phyloP scores from a whole-genome alignment of 2,329 filamentous ascomycete species.

The Rhytidhysteron rufulum region DNA sequence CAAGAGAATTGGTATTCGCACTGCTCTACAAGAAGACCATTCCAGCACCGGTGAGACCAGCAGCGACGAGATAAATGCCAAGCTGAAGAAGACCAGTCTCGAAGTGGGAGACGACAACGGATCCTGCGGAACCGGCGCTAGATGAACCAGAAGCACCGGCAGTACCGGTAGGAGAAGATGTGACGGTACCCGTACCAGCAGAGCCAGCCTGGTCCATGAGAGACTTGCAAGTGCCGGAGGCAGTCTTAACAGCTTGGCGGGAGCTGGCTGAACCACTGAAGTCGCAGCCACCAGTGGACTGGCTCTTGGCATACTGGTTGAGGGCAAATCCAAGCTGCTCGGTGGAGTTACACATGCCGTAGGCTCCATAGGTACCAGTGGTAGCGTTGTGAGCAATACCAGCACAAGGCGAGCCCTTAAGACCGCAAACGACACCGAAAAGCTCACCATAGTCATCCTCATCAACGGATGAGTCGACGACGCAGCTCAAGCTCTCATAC shows the following conservation, averaged over 20 bases:
- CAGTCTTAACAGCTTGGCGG: conserved; percentile 46
- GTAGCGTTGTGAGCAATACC: conserved; percentile 67
- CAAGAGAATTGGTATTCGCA: too few relatives aligned
- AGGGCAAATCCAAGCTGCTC: conserved; percentile 72
- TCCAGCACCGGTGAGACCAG: conserved; percentile 49
- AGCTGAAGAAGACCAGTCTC: conserved; percentile 46
- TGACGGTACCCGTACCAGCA: conserved; percentile 55
- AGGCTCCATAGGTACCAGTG: conserved; percentile 68
- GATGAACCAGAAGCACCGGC: conserved; percentile 19
- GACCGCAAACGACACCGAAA: conserved; percentile 71
- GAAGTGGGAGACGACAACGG: conserved; percentile 43
- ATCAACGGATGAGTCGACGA: conserved; percentile 55
- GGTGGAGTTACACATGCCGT: conserved; percentile 69
- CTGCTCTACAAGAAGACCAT: conserved; percentile 51
- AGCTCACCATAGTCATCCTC: conserved; percentile 60
- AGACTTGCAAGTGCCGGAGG: conserved; percentile 51
- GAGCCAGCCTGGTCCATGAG: conserved; percentile 62
- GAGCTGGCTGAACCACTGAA: conserved; percentile 65
- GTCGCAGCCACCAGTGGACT: conserved; percentile 59
- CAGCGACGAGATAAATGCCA: conserved; percentile 48
- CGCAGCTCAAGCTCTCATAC: conserved; percentile 68
- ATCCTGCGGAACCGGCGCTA: conserved; percentile 36
- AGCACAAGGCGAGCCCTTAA: conserved; percentile 52
- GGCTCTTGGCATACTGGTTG: conserved; percentile 63
- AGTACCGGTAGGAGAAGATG: conserved; percentile 43